Evolutionary conservation across 331 rosid genomes (phyloP).

Genomic region (Pyracantha coccinea): DNA sequence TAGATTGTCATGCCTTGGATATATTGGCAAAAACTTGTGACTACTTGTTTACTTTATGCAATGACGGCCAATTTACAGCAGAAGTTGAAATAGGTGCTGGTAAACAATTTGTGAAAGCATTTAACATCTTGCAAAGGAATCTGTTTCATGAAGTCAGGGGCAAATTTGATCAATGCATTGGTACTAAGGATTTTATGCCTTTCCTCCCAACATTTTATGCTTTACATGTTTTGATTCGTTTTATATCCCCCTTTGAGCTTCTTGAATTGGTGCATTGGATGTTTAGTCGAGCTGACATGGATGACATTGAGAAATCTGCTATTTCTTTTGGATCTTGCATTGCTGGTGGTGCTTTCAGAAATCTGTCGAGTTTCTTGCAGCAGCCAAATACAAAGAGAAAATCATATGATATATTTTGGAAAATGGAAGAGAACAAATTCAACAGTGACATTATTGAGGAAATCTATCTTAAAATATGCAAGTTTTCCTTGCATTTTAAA

Average conservation of each 20-base stretch:
- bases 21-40: slow-evolving; percentile 55
- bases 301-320: slow-evolving; percentile 22
- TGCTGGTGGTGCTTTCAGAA: slow-evolving; percentile 68
- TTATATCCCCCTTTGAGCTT: slow-evolving; percentile 66
- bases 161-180: slow-evolving; percentile 35
- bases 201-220: slow-evolving; percentile 38
- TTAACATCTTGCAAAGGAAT: slow-evolving; percentile 36
- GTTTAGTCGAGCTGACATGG: slow-evolving; percentile 33
- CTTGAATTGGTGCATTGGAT: slow-evolving; percentile 83
- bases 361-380: slow-evolving; percentile 49
- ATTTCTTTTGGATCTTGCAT: slow-evolving; percentile 56
- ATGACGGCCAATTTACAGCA: slow-evolving; percentile 22
- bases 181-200: slow-evolving; percentile 29
- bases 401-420: slow-evolving; percentile 56
- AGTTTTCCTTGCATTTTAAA: slow-evolving; percentile 31
- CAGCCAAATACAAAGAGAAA: slow-evolving; percentile 34
- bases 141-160: slow-evolving; percentile 42
- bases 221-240: slow-evolving; percentile 43
- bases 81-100: slow-evolving; percentile 24
- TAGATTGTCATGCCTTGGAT: slow-evolving; percentile 41
- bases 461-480: slow-evolving; percentile 43
- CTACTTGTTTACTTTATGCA: slow-evolving; percentile 35
- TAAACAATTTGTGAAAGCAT: slow-evolving; percentile 37
- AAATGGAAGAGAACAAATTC: slow-evolving; percentile 28
- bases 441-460: slow-evolving; percentile 43